phyloP scores from a whole-genome alignment of 164 flowering plant species.

The Euptelea pleiosperma region DNA sequence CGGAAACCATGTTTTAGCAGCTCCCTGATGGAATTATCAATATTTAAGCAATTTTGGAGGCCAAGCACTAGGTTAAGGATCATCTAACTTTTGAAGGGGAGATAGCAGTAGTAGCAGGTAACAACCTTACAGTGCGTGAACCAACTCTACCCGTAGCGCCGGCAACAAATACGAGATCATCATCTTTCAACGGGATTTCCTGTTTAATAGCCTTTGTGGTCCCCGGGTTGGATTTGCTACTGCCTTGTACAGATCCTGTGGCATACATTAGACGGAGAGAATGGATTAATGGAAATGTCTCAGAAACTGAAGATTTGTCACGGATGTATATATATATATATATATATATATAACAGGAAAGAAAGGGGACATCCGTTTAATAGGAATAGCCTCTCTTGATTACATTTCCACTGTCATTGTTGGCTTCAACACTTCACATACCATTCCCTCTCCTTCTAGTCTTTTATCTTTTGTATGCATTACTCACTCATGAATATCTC shows the following conservation, averaged over 20 bases:
- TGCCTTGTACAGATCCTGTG: conserved; percentile 26
- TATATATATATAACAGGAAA: neutral
- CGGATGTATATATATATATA: no score
- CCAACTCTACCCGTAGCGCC: conserved; percentile 98
- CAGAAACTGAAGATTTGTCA: no score
- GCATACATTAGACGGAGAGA: conserved; percentile 1
- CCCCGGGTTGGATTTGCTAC: conserved; percentile 23
- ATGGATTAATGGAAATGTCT: neutral
- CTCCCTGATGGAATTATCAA: conserved; percentile 56
- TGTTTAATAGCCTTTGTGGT: conserved; percentile 27
- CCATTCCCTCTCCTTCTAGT: neutral
- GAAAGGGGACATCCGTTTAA: neutral
- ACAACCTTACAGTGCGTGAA: conserved; percentile 95
- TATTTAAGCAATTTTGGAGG: neutral
- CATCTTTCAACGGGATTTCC: conserved; percentile 42
- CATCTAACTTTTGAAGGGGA: neutral
- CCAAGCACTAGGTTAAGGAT: neutral
- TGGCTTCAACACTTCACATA: neutral
- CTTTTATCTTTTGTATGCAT: no score
- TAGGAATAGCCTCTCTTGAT: neutral
- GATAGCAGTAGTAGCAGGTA: neutral
- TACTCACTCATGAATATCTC: no score
- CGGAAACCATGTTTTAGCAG: conserved; percentile 85
- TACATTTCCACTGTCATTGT: neutral
- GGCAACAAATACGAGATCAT: conserved; percentile 83